Percentiles rank a stretch among this genome's conserved stretches.
Evolutionary conservation across 1,284 basidiomycete species (phyloP).

Genomic region (Ustilago lituana): DNA sequence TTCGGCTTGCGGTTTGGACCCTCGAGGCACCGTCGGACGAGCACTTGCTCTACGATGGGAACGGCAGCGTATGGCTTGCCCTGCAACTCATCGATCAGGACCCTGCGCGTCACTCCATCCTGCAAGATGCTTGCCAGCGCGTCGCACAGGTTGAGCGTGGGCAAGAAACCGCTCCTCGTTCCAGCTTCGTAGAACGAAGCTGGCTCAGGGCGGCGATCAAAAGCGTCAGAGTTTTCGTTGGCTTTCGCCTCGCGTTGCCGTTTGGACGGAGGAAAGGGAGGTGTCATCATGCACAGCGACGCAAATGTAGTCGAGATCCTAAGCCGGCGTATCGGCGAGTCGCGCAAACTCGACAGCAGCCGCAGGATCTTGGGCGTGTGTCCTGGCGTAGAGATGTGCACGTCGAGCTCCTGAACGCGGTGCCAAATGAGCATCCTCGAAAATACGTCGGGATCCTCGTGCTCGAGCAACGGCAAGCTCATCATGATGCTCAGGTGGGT

Average conservation of each 20-base stretch:
- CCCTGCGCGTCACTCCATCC: conserved; percentile 17
- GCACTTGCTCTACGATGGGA: conserved; percentile 11
- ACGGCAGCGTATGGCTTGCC: conserved; percentile 28
- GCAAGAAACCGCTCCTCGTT: not conserved
- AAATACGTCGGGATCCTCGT: conserved; percentile 59
- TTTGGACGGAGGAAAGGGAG: conserved; percentile 43
- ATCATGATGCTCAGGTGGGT: conserved; percentile 58
- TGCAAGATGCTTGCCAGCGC: conserved; percentile 21
- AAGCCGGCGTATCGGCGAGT: conserved; percentile 51
- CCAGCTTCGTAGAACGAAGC: not conserved
- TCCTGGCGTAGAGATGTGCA: conserved; percentile 51
- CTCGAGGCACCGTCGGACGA: conserved; percentile 21
- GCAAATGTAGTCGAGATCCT: conserved; percentile 58
- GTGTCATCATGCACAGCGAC: conserved; percentile 51
- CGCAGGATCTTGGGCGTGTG: conserved; percentile 50
- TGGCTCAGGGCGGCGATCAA: not conserved
- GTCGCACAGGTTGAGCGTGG: conserved; percentile 32
- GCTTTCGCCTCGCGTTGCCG: conserved; percentile 22
- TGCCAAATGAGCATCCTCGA: conserved; percentile 57
- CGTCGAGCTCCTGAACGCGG: conserved; percentile 60
- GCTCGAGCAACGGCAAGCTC: conserved; percentile 59
- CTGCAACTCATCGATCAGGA: conserved; percentile 37
- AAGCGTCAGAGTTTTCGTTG: not conserved
- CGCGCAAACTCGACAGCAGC: conserved; percentile 46
- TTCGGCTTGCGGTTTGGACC: not conserved